Percentiles rank a stretch among this genome's conserved stretches.
These are phyloP conservation scores for Bassia scoparia DNA, from an alignment of 148 eudicot species.

Conservation along the genomic window DNA sequence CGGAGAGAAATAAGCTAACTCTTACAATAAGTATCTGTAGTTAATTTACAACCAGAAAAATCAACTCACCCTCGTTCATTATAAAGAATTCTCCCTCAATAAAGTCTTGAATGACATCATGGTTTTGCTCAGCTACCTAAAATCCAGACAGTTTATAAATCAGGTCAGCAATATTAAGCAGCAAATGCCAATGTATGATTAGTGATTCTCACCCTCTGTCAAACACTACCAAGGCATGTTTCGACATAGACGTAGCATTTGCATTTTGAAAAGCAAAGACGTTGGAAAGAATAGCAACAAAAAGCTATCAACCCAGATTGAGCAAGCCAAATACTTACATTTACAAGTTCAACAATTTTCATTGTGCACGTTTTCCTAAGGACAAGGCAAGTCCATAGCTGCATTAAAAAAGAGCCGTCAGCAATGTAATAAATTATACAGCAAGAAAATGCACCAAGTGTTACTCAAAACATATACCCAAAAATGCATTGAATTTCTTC, in stretches of 20 bases:
- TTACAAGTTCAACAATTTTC: slow-evolving; percentile 81
- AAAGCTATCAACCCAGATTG: neutral
- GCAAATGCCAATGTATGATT: too few species aligned
- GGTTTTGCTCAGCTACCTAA: slow-evolving; percentile 45
- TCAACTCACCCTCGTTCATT: slow-evolving; percentile 46
- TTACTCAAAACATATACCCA: neutral
- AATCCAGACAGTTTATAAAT: neutral
- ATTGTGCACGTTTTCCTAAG: slow-evolving; percentile 80
- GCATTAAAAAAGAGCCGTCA: slow-evolving; percentile 18
- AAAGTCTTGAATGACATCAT: slow-evolving; percentile 60
- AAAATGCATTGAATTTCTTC: too few species aligned
- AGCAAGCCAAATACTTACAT: slow-evolving; percentile 41
- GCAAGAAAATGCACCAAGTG: neutral
- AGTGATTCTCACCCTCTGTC: too few species aligned
- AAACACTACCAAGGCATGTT: too few species aligned
- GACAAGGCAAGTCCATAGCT: slow-evolving; percentile 97
- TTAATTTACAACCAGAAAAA: neutral
- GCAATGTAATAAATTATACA: neutral
- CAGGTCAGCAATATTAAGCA: neutral
- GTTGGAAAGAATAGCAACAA: neutral
- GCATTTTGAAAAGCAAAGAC: neutral
- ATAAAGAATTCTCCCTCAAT: slow-evolving; percentile 52
- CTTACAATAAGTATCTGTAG: too few species aligned
- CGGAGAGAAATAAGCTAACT: neutral
- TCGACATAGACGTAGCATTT: neutral